Evolutionary conservation across 768 basidiomycete genomes (phyloP).

Genomic region (Russula dissimulans): DNA sequence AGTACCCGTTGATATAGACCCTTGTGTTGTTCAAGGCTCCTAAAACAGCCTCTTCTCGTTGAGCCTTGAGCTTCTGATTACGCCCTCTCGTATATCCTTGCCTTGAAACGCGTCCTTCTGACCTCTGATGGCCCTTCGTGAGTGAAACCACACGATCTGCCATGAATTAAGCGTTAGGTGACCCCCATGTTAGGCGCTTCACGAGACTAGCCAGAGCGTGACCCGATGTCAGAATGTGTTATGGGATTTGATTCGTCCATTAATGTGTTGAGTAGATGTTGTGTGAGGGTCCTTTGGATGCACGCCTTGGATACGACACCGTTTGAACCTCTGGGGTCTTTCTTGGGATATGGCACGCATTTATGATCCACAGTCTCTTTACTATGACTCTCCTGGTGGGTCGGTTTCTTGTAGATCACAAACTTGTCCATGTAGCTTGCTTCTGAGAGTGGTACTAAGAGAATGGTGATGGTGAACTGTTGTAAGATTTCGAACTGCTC

Average conservation of each 20-base stretch:
- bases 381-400: conserved; percentile 17
- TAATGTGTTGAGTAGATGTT: conserved; percentile 52
- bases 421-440: conserved; percentile 27
- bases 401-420: conserved; percentile 24
- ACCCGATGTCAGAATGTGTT: conserved; percentile 56
- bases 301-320: not conserved
- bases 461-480: not conserved
- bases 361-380: conserved; percentile 21
- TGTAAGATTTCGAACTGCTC: no score
- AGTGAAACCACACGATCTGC: conserved; percentile 53
- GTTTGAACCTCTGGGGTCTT: conserved; percentile 7
- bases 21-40: conserved; percentile 35
- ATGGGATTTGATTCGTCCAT: conserved; percentile 64
- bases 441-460: not conserved
- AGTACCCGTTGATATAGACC: conserved; percentile 65
- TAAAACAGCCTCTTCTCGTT: conserved; percentile 18
- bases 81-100: conserved; percentile 21
- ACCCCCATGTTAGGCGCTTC: not conserved
- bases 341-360: conserved; percentile 26
- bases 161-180: not conserved
- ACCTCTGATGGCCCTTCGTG: conserved; percentile 36
- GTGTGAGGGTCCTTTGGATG: conserved; percentile 35
- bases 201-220: conserved; percentile 45
- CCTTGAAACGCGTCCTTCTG: conserved; percentile 22
- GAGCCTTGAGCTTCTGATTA: conserved; percentile 23